Conservation (phyloP, 805 yeast species). For the Ogataea nonfermentans region DNA sequence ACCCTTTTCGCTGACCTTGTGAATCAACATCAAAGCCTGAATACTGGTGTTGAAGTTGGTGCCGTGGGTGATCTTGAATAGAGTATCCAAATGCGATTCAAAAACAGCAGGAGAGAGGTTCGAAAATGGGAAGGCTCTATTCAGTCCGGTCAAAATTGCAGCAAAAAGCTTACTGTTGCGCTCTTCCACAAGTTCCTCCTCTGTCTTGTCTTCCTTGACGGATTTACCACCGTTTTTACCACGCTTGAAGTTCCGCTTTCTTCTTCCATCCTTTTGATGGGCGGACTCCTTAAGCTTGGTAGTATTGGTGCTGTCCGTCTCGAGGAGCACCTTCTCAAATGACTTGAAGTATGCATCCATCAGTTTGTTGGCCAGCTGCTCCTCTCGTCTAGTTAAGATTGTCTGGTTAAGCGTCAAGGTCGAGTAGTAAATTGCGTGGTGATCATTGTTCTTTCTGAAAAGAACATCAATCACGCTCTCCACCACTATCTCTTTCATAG, state of each 20-base stretch:
- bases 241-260: slow-evolving; percentile 73
- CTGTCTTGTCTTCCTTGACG: slow-evolving; percentile 62
- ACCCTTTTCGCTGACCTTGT: slow-evolving; percentile 52
- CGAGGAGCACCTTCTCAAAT: slow-evolving; percentile 78
- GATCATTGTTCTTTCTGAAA: slow-evolving; percentile 72
- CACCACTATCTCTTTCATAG: slow-evolving; percentile 82
- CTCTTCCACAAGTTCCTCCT: slow-evolving; percentile 67
- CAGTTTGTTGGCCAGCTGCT: slow-evolving; percentile 75
- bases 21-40: slow-evolving; percentile 84
- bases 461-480: slow-evolving; percentile 79
- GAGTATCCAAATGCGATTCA: slow-evolving; percentile 73
- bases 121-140: slow-evolving; percentile 94
- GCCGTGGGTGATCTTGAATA: slow-evolving; percentile 89
- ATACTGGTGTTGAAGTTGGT: slow-evolving; percentile 91
- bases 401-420: slow-evolving; percentile 90
- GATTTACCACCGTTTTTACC: slow-evolving; percentile 90
- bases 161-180: slow-evolving; percentile 81
- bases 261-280: slow-evolving; percentile 56
- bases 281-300: slow-evolving; percentile 39
- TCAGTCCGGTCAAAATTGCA: slow-evolving; percentile 89
- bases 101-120: slow-evolving; percentile 68
- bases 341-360: slow-evolving; percentile 82
- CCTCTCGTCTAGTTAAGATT: slow-evolving; percentile 74
- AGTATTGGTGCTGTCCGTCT: slow-evolving; percentile 51
- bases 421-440: slow-evolving; percentile 86